Evolutionary conservation across 1,284 basidiomycete genomes (phyloP).

Genomic region (Salmacisia buchloeana): DNA sequence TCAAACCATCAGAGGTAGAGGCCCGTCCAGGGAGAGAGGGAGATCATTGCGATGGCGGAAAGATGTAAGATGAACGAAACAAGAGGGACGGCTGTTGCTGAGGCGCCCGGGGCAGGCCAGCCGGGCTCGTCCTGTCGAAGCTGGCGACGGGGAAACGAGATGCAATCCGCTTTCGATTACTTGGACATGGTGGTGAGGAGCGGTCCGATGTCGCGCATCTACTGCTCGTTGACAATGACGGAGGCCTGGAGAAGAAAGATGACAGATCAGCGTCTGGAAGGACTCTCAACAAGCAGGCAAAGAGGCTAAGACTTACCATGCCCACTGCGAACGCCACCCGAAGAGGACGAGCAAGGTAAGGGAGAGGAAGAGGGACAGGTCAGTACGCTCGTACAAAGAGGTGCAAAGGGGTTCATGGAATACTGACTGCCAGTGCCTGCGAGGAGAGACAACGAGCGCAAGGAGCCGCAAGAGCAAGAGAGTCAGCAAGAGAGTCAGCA

Average conservation of each 20-base stretch:
- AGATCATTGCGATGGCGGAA: no score
- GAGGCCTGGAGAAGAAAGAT: constrained; percentile 56
- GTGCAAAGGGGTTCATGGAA: background rate
- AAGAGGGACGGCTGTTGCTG: no score
- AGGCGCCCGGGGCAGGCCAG: no score
- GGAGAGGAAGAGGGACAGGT: background rate
- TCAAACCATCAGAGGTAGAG: no score
- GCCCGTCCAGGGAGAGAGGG: no score
- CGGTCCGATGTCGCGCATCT: no score
- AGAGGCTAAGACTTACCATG: no score
- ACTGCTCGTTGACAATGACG: constrained; percentile 69
- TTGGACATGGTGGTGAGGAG: no score
- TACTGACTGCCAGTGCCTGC: background rate
- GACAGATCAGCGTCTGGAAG: background rate
- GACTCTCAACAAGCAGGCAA: background rate
- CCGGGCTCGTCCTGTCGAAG: no score
- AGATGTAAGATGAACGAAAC: no score
- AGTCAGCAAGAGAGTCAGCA: background rate
- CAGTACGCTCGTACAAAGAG: background rate
- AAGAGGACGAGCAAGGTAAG: background rate
- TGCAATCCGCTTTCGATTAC: no score
- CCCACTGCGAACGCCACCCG: constrained; percentile 1
- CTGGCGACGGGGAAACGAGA: no score
- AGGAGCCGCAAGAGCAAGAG: background rate
- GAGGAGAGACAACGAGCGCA: background rate